Evolutionary conservation across 495 filamentous ascomycete species (phyloP).

Genomic region (Recurvomyces mirabilis): DNA sequence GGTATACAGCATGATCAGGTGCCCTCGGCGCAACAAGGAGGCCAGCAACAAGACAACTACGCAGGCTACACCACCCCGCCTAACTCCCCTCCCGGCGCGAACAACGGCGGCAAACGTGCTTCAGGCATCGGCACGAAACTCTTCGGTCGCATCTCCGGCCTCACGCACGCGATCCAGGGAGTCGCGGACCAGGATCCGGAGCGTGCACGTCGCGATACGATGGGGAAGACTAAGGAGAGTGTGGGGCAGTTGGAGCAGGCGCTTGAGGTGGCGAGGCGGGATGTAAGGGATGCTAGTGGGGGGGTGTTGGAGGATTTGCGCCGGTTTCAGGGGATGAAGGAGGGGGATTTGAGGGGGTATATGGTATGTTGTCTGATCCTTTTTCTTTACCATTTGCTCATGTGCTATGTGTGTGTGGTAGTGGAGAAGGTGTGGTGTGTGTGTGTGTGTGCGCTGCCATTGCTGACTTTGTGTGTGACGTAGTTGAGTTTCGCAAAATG

Average conservation of each 20-base stretch:
- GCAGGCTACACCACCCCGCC: conserved; percentile 23
- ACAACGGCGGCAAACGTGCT: conserved; percentile 53
- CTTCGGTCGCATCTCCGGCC: conserved; percentile 71
- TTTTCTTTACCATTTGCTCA: too few species aligned
- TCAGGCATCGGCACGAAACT: conserved; percentile 65
- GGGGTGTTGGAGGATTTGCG: conserved; percentile 81
- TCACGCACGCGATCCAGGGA: conserved; percentile 77
- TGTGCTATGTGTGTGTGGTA: too few species aligned
- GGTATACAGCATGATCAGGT: conserved; percentile 38
- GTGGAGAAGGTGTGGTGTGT: too few species aligned
- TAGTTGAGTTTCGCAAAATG: conserved; percentile 87
- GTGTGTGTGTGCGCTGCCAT: conserved; percentile 12
- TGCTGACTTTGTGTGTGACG: too few species aligned
- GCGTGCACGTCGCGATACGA: conserved; percentile 78
- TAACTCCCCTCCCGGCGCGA: conserved; percentile 22
- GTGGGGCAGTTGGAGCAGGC: conserved; percentile 74
- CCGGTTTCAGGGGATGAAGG: conserved; percentile 87
- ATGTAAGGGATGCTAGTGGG: conserved; percentile 79
- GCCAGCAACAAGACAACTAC: conserved; percentile 14
- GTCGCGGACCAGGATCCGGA: conserved; percentile 95
- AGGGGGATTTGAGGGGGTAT: conserved; percentile 82
- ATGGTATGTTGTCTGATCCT: conserved; percentile 56
- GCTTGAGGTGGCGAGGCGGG: conserved; percentile 69
- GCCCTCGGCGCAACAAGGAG: conserved; percentile 35
- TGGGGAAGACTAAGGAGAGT: conserved; percentile 82